A percentile compares a stretch with the other conserved stretches of the same genome.
Evolutionary conservation across 495 filamentous ascomycete species (phyloP).

Genomic region (Penicillium verhagenii): DNA sequence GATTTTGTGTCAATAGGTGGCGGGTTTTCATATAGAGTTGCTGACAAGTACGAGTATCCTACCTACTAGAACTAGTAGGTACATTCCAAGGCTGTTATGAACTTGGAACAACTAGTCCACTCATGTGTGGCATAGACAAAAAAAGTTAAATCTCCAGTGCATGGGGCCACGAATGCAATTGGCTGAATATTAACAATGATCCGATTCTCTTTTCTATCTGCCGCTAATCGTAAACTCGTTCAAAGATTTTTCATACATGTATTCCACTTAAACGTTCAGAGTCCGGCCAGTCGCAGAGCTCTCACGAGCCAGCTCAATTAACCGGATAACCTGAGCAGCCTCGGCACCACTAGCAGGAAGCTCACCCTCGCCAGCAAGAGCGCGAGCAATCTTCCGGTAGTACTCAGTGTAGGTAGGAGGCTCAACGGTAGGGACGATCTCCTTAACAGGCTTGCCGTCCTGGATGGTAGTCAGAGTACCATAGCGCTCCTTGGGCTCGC

Average conservation of each 20-base stretch:
- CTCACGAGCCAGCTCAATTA: slow-evolving; percentile 72
- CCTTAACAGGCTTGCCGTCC: slow-evolving; percentile 38
- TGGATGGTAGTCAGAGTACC: slow-evolving; percentile 49
- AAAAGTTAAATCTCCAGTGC: too few relatives aligned
- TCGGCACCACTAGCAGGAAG: slow-evolving; percentile 71
- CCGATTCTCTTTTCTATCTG: slow-evolving; percentile 2
- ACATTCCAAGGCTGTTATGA: too few relatives aligned
- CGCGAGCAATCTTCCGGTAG: slow-evolving; percentile 67
- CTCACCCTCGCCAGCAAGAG: slow-evolving; percentile 59
- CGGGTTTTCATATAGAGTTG: too few relatives aligned
- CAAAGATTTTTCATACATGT: slow-evolving; percentile 12
- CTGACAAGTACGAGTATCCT: too few relatives aligned
- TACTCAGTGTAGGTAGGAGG: slow-evolving; percentile 72
- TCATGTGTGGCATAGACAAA: too few relatives aligned
- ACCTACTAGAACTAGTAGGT: too few relatives aligned
- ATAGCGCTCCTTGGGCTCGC: slow-evolving; percentile 57
- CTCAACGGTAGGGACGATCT: slow-evolving; percentile 58
- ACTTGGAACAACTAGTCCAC: too few relatives aligned
- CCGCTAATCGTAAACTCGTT: slow-evolving; percentile 11
- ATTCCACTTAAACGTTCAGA: slow-evolving; percentile 43
- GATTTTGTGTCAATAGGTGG: too few relatives aligned
- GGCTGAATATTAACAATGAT: not conserved
- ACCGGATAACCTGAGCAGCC: slow-evolving; percentile 66
- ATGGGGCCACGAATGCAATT: not conserved
- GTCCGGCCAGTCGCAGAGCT: slow-evolving; percentile 66